Evolutionary conservation across 2,329 filamentous ascomycete genomes (phyloP), one percentile per base, ranked within the genome.

Genomic region (Alternaria triticina): DNA sequence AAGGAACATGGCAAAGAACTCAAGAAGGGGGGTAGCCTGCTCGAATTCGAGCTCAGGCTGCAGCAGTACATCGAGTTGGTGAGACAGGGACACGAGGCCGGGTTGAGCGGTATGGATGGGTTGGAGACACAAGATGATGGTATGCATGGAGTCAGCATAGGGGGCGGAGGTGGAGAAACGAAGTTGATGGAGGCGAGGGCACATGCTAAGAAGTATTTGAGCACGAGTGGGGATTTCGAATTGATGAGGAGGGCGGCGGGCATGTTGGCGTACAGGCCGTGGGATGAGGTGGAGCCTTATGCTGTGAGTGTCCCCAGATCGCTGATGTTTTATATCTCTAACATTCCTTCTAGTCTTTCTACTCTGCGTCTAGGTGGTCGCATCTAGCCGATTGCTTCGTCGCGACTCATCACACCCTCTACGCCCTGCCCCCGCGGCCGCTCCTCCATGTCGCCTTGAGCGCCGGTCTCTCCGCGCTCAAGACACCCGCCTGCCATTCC

Each of bases 61-160:
- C 96, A 99, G 79, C 94, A 98, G 78, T 98, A 94, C 78, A 94
- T 98, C 72, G 96, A 98, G 80, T 86, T 98, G 64, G 89, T 97
- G 62, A 86, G 95, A 63, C 88, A 86, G 43, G 87, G 79, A 9
- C 76, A 79, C 57, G 74, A 74, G 61, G 72, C 67, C 25, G 74
- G 74, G 5, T 46, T 71, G 51, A 64, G 66, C 8, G 72, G 71
- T 6, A 69, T 71, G 65, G 70, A 76, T 36, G 68, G 67, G 6
- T 45, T 69, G 44, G 70, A 71, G 44, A 70, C 57, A n/a, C 66
- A 70, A 6, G 67, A 70, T 27, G 67, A 70, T 40, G 66, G 57
- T 25, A 69, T 74, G 94, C 97, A 80, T 86, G 97, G 67, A 86
- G 95, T 69, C 86, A 93, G 65, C 87, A 84, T 54, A 27, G 72